Percentiles rank a stretch among this genome's conserved stretches.
phyloP scores from a whole-genome alignment of 768 basidiomycete genomes.

The Myochromella boudieri region DNA sequence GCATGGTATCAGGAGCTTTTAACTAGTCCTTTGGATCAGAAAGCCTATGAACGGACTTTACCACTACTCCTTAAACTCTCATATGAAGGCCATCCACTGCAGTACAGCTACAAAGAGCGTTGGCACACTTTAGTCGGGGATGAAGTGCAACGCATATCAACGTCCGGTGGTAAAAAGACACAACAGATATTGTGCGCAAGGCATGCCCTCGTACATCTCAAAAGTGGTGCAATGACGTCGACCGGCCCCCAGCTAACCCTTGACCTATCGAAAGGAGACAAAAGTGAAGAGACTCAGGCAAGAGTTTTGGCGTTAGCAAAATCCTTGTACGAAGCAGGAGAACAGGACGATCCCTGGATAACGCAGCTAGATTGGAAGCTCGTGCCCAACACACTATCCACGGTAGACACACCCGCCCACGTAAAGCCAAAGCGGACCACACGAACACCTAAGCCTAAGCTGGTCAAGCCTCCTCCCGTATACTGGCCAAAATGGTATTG shows the following conservation, averaged over 20 bases:
- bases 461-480: slow-evolving; percentile 44
- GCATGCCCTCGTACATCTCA: slow-evolving; percentile 47
- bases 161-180: slow-evolving; percentile 42
- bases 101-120: slow-evolving; percentile 48
- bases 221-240: slow-evolving; percentile 40
- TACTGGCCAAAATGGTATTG: slow-evolving; percentile 98
- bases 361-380: slow-evolving; percentile 68
- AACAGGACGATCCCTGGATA: slow-evolving; percentile 52
- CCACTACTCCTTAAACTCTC: slow-evolving; percentile 68
- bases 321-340: slow-evolving; percentile 24
- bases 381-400: slow-evolving; percentile 13
- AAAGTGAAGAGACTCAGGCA: slow-evolving; percentile 29
- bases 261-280: slow-evolving; percentile 45
- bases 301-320: slow-evolving; percentile 43
- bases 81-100: slow-evolving; percentile 61
- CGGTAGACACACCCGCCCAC: slow-evolving; percentile 8
- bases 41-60: slow-evolving; percentile 50
- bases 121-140: slow-evolving; percentile 61
- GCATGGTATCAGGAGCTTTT: slow-evolving; percentile 58
- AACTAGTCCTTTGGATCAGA: slow-evolving; percentile 38
- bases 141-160: slow-evolving; percentile 40
- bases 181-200: slow-evolving; percentile 41
- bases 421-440: slow-evolving; percentile 25
- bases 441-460: slow-evolving; percentile 27
- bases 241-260: slow-evolving; percentile 43